phyloP scores from a whole-genome alignment of 306 rosid genomes.

The Casuarina glauca region DNA sequence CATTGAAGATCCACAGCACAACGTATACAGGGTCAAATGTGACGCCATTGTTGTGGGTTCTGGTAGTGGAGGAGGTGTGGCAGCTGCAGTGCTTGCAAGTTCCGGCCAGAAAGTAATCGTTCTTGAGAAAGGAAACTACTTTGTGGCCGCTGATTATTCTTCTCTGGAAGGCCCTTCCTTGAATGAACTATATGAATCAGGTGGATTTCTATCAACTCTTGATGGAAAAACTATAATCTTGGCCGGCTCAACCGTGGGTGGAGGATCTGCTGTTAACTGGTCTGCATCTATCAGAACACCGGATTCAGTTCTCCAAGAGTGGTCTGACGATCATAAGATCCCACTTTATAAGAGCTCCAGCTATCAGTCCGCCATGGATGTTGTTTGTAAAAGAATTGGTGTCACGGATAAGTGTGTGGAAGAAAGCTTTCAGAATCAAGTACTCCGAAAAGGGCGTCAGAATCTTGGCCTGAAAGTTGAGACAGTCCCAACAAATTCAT shows the following conservation, averaged over 20 bases:
- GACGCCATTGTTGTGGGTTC: conserved; percentile 85
- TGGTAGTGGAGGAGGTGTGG: conserved; percentile 97
- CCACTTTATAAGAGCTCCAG: conserved; percentile 56
- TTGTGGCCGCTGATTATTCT: conserved; percentile 73
- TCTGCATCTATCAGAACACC: conserved; percentile 90
- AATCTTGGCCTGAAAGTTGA: conserved; percentile 65
- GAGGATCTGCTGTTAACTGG: conserved; percentile 94
- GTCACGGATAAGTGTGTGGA: conserved; percentile 52
- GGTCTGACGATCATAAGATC: conserved; percentile 67
- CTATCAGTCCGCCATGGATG: conserved; percentile 74
- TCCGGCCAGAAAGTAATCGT: conserved; percentile 75
- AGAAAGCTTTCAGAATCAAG: conserved; percentile 69
- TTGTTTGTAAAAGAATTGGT: conserved; percentile 71
- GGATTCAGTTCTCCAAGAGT: conserved; percentile 58
- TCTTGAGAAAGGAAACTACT: conserved; percentile 88
- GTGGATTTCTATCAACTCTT: conserved; percentile 56
- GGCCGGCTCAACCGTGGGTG: conserved; percentile 94
- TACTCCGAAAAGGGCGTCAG: conserved; percentile 74
- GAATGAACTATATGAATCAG: conserved; percentile 65
- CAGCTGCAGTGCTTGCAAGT: conserved; percentile 86
- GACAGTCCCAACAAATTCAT: conserved; percentile 62
- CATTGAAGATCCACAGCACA: conserved; percentile 39
- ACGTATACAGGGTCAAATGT: conserved; percentile 69
- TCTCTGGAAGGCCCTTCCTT: conserved; percentile 79
- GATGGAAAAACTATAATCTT: conserved; percentile 76